Evolutionary conservation across 2,329 filamentous ascomycete species (phyloP).

Genomic region (Sphaceloma murrayae): DNA sequence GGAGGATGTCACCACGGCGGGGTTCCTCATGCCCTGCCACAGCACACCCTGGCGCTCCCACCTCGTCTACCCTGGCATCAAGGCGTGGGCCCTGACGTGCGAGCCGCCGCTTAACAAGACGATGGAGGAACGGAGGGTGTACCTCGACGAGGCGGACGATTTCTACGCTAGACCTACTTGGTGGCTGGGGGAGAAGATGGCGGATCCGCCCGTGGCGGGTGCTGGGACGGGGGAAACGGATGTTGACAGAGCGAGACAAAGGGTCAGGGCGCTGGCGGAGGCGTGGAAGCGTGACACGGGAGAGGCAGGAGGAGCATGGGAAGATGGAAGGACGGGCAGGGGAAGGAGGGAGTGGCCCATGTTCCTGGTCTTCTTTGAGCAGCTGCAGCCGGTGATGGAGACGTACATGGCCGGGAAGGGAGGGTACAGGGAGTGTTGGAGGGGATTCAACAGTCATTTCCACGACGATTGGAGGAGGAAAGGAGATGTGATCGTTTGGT

Average conservation of each 20-base stretch:
- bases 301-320: slow-evolving; percentile 18
- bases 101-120: slow-evolving; percentile 72
- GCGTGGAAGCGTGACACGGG: too few relatives aligned
- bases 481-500: slow-evolving; percentile 56
- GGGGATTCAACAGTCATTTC: slow-evolving; percentile 52
- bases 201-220: too few relatives aligned
- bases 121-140: slow-evolving; percentile 52
- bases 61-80: slow-evolving; percentile 62
- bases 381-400: slow-evolving; percentile 44
- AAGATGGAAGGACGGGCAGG: too few relatives aligned
- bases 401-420: slow-evolving; percentile 26
- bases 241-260: slow-evolving; percentile 9
- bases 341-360: slow-evolving; percentile 33
- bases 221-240: too few relatives aligned
- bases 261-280: slow-evolving; percentile 19
- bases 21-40: slow-evolving; percentile 93
- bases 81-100: slow-evolving; percentile 78
- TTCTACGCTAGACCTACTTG: slow-evolving; percentile 61
- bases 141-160: slow-evolving; percentile 80
- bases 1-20: slow-evolving; percentile 43
- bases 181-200: slow-evolving; percentile 38
- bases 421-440: slow-evolving; percentile 49
- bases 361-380: slow-evolving; percentile 47
- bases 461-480: slow-evolving; percentile 52
- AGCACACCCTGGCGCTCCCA: slow-evolving; percentile 91